phyloP scores from a whole-genome alignment of 2,329 filamentous ascomycete genomes.

The Byssothecium circinans region DNA sequence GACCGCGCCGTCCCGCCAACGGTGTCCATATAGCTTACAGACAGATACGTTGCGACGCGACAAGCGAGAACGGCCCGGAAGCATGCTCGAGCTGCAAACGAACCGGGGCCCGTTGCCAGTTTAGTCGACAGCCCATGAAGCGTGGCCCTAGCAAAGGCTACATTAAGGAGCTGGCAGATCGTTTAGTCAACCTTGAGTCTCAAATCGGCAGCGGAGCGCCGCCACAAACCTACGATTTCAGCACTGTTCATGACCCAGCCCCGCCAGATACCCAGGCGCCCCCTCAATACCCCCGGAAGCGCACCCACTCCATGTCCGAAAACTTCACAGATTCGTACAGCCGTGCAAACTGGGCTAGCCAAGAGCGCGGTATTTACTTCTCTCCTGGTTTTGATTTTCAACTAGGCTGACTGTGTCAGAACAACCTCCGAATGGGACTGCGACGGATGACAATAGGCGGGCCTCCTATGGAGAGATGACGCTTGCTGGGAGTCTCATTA shows the following conservation, averaged over 20 bases:
- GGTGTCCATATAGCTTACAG: slow-evolving; percentile 15
- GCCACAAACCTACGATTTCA: slow-evolving; percentile 36
- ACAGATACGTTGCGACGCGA: slow-evolving; percentile 46
- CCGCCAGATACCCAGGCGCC: slow-evolving; percentile 34
- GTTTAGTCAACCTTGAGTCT: slow-evolving; percentile 42
- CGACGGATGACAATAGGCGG: slow-evolving; percentile 25
- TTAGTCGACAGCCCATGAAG: slow-evolving; percentile 47
- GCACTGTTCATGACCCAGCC: slow-evolving; percentile 30
- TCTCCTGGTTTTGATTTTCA: slow-evolving; percentile 21
- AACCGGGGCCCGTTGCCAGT: slow-evolving; percentile 44
- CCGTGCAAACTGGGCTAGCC: slow-evolving; percentile 37
- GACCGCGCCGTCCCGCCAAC: neutral
- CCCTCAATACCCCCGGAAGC: slow-evolving; percentile 38
- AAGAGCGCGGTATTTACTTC: slow-evolving; percentile 38
- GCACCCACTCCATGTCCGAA: slow-evolving; percentile 44
- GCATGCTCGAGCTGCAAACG: slow-evolving; percentile 46
- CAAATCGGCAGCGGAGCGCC: slow-evolving; percentile 35
- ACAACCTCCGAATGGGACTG: slow-evolving; percentile 30
- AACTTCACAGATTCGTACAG: slow-evolving; percentile 36
- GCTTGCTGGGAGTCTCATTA: slow-evolving; percentile 37
- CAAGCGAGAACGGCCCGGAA: slow-evolving; percentile 44
- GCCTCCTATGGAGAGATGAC: slow-evolving; percentile 40
- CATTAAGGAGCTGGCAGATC: slow-evolving; percentile 46
- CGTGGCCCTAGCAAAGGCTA: slow-evolving; percentile 48
- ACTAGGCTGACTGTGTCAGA: slow-evolving; percentile 32